Conservation (phyloP, 2,329 filamentous ascomycete species). For the Coniochaeta pulveracea region DNA sequence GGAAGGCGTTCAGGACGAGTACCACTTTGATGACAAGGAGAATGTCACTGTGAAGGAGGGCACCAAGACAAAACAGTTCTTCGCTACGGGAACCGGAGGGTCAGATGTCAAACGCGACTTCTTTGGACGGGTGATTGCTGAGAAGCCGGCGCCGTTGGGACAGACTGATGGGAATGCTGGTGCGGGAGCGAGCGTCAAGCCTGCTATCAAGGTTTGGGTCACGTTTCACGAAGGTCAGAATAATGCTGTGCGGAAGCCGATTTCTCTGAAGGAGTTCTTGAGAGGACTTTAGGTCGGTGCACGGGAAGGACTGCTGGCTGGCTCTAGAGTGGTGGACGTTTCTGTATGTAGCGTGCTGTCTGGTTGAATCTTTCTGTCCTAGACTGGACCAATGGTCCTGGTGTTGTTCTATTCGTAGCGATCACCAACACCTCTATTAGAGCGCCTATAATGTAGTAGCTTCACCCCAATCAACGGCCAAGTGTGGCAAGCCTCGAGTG, state of each 20-base stretch:
- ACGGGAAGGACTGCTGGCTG: too few species aligned
- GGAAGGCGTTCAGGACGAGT: constrained; percentile 12
- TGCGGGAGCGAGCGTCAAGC: constrained; percentile 19
- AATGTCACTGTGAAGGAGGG: constrained; percentile 14
- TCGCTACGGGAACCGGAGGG: constrained; percentile 16
- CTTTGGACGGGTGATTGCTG: constrained; percentile 63
- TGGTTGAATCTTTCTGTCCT: too few species aligned
- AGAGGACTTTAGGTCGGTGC: constrained; percentile 37
- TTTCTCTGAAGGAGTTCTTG: constrained; percentile 71
- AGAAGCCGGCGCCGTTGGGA: constrained; percentile 18
- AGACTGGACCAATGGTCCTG: too few species aligned
- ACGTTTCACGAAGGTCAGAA: constrained; percentile 84
- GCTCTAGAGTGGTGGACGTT: too few species aligned
- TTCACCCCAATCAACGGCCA: too few species aligned
- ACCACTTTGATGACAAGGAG: constrained; percentile 26
- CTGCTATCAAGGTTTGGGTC: constrained; percentile 63
- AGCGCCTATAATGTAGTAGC: too few species aligned
- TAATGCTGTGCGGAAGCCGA: constrained; percentile 83
- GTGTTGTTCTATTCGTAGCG: too few species aligned
- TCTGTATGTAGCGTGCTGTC: too few species aligned
- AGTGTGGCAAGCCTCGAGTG: too few species aligned
- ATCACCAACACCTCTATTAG: too few species aligned
- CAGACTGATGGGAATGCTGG: constrained; percentile 28
- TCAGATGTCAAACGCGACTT: constrained; percentile 60
- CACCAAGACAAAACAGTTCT: constrained; percentile 20